A percentile compares a stretch with the other conserved stretches of the same genome.
Conservation (phyloP, 2,329 filamentous ascomycete species). For the Colletotrichum sp. region DNA sequence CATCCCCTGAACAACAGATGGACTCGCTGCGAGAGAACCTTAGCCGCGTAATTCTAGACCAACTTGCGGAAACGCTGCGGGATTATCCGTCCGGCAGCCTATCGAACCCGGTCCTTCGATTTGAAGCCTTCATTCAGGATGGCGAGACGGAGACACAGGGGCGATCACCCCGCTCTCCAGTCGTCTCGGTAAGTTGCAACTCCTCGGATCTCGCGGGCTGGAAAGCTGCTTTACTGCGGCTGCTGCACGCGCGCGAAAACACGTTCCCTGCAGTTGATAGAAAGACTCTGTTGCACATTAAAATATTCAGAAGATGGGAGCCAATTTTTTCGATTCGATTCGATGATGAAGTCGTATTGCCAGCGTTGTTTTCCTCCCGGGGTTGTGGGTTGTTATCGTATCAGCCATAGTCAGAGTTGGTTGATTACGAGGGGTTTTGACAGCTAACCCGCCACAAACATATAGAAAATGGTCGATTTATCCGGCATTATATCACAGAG, state of each 20-base stretch:
- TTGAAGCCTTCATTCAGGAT: constrained; percentile 23
- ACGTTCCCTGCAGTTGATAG: not conserved
- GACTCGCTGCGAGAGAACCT: constrained; percentile 19
- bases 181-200: constrained; percentile 20
- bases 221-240: not conserved
- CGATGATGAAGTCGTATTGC: not conserved
- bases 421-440: not conserved
- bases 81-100: constrained; percentile 22
- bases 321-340: not conserved
- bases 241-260: not conserved
- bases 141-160: constrained; percentile 14
- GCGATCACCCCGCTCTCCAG: constrained; percentile 18
- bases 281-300: not conserved
- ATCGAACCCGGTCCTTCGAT: constrained; percentile 20
- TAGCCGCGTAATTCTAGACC: constrained; percentile 21
- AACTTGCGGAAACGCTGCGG: constrained; percentile 19
- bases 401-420: not conserved
- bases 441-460: constrained; percentile 5
- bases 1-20: constrained; percentile 21
- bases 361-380: not conserved
- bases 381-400: not conserved
- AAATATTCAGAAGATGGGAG: not conserved
- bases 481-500: constrained; percentile 21
- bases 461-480: constrained; percentile 23
- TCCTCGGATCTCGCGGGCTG: not conserved